Evolutionary conservation across 495 filamentous ascomycete genomes (phyloP).

Genomic region (Xylaria nigripes): DNA sequence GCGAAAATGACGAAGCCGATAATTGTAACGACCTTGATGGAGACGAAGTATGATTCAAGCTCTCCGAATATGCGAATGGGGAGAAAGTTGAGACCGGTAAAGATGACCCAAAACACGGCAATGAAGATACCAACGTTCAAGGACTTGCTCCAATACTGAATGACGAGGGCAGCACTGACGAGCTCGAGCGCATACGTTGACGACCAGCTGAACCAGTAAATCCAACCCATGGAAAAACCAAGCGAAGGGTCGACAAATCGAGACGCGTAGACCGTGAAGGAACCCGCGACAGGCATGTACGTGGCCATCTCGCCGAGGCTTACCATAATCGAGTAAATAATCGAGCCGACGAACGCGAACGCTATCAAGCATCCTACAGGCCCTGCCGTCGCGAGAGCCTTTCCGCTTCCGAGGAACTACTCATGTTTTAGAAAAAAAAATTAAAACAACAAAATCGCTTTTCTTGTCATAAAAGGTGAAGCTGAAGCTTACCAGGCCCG

Average conservation of each 20-base stretch:
- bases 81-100: constrained; percentile 58
- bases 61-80: constrained; percentile 63
- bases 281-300: constrained; percentile 65
- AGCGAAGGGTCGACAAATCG: constrained; percentile 65
- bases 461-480: not conserved
- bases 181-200: constrained; percentile 70
- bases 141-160: constrained; percentile 61
- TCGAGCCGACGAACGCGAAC: constrained; percentile 59
- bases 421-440: not conserved
- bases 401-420: constrained; percentile 59
- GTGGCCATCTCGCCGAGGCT: constrained; percentile 63
- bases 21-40: constrained; percentile 68
- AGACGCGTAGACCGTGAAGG: constrained; percentile 66
- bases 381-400: constrained; percentile 52
- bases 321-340: constrained; percentile 54
- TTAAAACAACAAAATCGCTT: too few relatives aligned
- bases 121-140: constrained; percentile 59
- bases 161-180: constrained; percentile 63
- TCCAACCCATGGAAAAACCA: constrained; percentile 73
- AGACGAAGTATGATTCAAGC: constrained; percentile 66
- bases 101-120: constrained; percentile 63
- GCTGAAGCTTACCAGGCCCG: constrained; percentile 41
- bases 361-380: constrained; percentile 61
- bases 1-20: constrained; percentile 59
- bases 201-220: constrained; percentile 43